Conservation (phyloP, 768 basidiomycete species). For the Auricularia heimuer region DNA sequence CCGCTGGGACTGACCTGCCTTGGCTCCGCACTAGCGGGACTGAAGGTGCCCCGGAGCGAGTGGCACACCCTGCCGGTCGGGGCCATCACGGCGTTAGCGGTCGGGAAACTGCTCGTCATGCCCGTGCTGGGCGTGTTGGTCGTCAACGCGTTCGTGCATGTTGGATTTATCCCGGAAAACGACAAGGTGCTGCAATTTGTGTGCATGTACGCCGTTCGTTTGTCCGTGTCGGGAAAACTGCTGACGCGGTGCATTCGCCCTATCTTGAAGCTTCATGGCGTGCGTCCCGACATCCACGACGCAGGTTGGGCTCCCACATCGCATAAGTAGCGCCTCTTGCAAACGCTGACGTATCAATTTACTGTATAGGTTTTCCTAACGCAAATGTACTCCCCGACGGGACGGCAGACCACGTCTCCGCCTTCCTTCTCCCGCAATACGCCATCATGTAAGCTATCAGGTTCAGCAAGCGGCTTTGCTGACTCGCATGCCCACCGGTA, state of each 20-base stretch:
- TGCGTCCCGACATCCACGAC: slow-evolving; percentile 53
- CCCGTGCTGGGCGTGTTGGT: slow-evolving; percentile 56
- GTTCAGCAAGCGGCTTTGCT: too few relatives aligned
- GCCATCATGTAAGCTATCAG: slow-evolving; percentile 19
- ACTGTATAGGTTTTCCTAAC: slow-evolving; percentile 34
- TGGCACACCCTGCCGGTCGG: slow-evolving; percentile 40
- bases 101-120: slow-evolving; percentile 45
- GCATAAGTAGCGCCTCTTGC: too few relatives aligned
- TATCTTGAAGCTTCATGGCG: slow-evolving; percentile 38
- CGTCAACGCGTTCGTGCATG: slow-evolving; percentile 31
- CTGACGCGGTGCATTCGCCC: too few relatives aligned
- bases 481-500: background rate
- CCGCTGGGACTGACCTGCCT: slow-evolving; percentile 54
- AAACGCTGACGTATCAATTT: too few relatives aligned
- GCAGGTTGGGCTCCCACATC: slow-evolving; percentile 26
- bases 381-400: slow-evolving; percentile 58
- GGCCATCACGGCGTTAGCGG: slow-evolving; percentile 42
- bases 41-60: slow-evolving; percentile 38
- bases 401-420: slow-evolving; percentile 47
- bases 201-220: slow-evolving; percentile 44
- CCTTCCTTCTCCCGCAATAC: slow-evolving; percentile 54
- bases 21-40: slow-evolving; percentile 51
- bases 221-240: background rate
- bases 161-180: slow-evolving; percentile 36
- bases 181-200: slow-evolving; percentile 57